Conservation (phyloP, 495 filamentous ascomycete species). For the Aspergillus bridgeri region DNA sequence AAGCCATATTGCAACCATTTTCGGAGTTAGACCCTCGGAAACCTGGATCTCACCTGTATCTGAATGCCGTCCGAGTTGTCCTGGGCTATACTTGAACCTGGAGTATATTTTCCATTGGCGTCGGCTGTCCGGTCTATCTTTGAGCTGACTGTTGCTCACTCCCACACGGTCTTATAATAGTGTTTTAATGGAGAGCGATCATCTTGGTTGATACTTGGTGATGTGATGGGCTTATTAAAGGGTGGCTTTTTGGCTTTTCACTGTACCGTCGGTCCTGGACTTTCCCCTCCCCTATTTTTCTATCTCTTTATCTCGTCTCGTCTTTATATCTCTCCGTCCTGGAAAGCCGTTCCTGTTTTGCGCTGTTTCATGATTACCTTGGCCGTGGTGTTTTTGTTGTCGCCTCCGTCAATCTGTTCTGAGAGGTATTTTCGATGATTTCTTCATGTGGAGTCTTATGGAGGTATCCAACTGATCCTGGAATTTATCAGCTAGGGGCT, state of each 20-base stretch:
- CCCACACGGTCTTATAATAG: slow-evolving; percentile 3
- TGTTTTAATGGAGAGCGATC: slow-evolving; percentile 29
- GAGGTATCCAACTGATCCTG: slow-evolving; percentile 23
- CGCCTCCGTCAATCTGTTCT: slow-evolving; percentile 12
- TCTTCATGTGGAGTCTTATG: slow-evolving; percentile 27
- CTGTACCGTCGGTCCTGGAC: background rate
- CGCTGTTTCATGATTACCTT: slow-evolving; percentile 26
- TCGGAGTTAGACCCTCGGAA: slow-evolving; percentile 19
- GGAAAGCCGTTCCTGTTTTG: slow-evolving; percentile 1
- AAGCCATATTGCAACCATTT: slow-evolving; percentile 19
- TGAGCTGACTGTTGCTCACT: slow-evolving; percentile 10
- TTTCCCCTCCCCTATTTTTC: slow-evolving; percentile 13
- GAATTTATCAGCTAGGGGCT: slow-evolving; percentile 30
- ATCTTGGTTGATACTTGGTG: slow-evolving; percentile 19
- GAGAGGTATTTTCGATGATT: slow-evolving; percentile 18
- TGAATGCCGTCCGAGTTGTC: slow-evolving; percentile 19
- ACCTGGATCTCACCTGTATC: slow-evolving; percentile 21
- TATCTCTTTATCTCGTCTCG: slow-evolving; percentile 15
- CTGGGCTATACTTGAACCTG: slow-evolving; percentile 14
- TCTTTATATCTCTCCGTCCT: too few relatives aligned
- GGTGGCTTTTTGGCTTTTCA: slow-evolving; percentile 30
- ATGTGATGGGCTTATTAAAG: slow-evolving; percentile 27
- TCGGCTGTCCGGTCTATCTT: slow-evolving; percentile 10
- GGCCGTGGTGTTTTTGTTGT: slow-evolving; percentile 26
- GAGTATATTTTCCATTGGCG: slow-evolving; percentile 10